A percentile compares a stretch with the other conserved stretches of the same genome.
Conservation (phyloP, 2,329 filamentous ascomycete species). For the Alternaria gaisen region DNA sequence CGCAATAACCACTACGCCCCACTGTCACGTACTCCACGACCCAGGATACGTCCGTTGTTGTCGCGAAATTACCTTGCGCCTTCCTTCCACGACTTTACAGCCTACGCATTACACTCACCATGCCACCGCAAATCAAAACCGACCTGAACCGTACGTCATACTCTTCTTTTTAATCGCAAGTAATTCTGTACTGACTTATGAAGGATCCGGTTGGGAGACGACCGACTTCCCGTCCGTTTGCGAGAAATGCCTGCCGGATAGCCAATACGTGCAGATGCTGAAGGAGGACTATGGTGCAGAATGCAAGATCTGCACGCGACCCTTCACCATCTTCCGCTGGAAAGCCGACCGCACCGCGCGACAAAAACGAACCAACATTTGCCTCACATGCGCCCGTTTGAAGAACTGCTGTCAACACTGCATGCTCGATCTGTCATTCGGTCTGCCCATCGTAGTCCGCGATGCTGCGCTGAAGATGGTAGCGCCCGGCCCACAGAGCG, state of each 20-base stretch:
- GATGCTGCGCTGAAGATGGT: conserved; percentile 99
- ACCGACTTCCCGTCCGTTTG: conserved; percentile 89
- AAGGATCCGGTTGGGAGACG: conserved; percentile 79
- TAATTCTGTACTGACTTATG: not conserved
- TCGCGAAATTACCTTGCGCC: conserved; percentile 2
- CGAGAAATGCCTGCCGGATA: conserved; percentile 94
- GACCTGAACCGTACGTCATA: conserved; percentile 81
- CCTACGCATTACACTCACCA: conserved; percentile 46
- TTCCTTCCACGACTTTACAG: not conserved
- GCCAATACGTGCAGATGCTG: conserved; percentile 98
- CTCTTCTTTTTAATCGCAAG: not conserved
- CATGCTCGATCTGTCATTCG: conserved; percentile 97
- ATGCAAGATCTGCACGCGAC: conserved; percentile 82
- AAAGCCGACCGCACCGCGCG: conserved; percentile 89
- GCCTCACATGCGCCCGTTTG: conserved; percentile 91
- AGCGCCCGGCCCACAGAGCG: conserved; percentile 87
- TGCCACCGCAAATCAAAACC: conserved; percentile 94
- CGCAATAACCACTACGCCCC: conserved; percentile 21
- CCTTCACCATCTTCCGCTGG: conserved; percentile 96
- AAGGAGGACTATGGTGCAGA: conserved; percentile 91
- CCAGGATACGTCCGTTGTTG: conserved; percentile 17
- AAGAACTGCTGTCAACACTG: conserved; percentile 99
- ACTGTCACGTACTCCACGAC: conserved; percentile 20
- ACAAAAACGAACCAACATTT: conserved; percentile 94
- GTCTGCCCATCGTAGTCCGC: conserved; percentile 90